These are phyloP conservation scores for Decorospora gaudefroyi DNA, from an alignment of 2,329 filamentous ascomycete species.

Conservation along the genomic window DNA sequence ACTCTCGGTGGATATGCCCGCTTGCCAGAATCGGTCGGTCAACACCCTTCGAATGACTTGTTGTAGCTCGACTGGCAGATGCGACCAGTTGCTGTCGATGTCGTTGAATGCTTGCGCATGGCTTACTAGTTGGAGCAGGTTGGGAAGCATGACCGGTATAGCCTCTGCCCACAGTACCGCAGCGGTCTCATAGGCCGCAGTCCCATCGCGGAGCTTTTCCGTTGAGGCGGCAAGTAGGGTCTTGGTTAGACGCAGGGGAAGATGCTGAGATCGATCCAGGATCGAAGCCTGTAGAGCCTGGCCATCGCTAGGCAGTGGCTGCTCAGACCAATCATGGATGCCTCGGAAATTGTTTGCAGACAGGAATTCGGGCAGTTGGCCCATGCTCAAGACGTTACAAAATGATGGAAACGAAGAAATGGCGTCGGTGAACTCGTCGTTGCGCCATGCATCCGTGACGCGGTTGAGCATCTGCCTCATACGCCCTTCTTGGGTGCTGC, in stretches of 20 bases:
- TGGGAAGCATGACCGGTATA: conserved; percentile 81
- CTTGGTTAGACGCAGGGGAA: conserved; percentile 87
- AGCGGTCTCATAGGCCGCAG: conserved; percentile 73
- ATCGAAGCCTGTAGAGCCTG: conserved; percentile 77
- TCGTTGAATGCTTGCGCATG: conserved; percentile 93
- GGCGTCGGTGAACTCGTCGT: conserved; percentile 67
- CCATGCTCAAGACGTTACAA: conserved; percentile 76
- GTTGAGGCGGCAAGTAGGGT: conserved; percentile 91
- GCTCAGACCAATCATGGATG: conserved; percentile 79
- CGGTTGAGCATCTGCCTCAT: conserved; percentile 80
- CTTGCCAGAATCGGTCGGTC: conserved; percentile 97
- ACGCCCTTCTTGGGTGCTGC: conserved; percentile 69
- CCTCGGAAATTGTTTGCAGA: conserved; percentile 72
- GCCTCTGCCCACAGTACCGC: conserved; percentile 82
- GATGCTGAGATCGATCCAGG: conserved; percentile 71
- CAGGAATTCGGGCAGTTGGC: conserved; percentile 80
- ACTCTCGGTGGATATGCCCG: conserved; percentile 92
- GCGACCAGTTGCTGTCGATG: conserved; percentile 73
- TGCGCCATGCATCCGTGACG: conserved; percentile 78
- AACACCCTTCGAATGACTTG: conserved; percentile 79
- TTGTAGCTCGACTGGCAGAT: conserved; percentile 75
- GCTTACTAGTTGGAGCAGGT: conserved; percentile 81
- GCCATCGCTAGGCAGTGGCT: conserved; percentile 77
- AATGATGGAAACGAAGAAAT: conserved; percentile 79
- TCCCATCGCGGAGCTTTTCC: conserved; percentile 78